Base-by-base conservation (phyloP, 2,329 filamentous ascomycete species). In the Lachnum nothofagi region DNA sequence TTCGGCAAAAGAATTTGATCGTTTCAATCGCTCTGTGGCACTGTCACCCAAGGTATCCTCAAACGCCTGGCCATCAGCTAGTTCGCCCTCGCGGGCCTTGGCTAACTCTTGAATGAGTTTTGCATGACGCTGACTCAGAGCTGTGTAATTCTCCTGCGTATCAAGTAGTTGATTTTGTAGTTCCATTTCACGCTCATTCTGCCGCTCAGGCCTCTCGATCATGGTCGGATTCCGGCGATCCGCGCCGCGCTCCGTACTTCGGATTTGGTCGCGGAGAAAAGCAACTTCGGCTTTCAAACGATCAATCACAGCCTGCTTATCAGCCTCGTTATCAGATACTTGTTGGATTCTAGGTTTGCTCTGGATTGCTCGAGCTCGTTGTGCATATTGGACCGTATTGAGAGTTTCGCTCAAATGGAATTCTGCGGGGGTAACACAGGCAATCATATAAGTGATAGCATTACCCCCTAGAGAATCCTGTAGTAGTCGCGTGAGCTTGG, bases 371-470 rank as follows among this genome's bases (percentile, higher is more conserved):
- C 93, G 85, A 54, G 93, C 94, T 56, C 93, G 82, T 71, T 97
- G 93, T 5, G 93, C 93, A 69, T 98, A 98, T 67, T 96, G 88
- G 19, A 98, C 88, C 0, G 93, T 98, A 67, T 98, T 98, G 49
- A 98, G 74, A 0, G 94, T 97, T 70, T 98, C 93, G 70, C 91
- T 97, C 38, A 98, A 75, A 67, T 98, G 93, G 65, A 98, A 98
- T 66, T 96, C 91, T 12, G 91, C 89, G 0, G 91, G 91, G 1
- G 91, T 98, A 24, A 98, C 91, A 70, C 93, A 98, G 7, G 93
- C 93, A 70, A 98, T 93, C 93, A 98, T 97, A 71, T 97, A 98
- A 0, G 93, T 98, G 65, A 96, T 95, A 29, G 93, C 93, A 65
- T 95, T 97, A 4, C 93, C 93, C 49, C 93, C 93, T 4, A 98